Base-by-base conservation (phyloP, 1,284 basidiomycete species). In the Trametes pubescens region DNA sequence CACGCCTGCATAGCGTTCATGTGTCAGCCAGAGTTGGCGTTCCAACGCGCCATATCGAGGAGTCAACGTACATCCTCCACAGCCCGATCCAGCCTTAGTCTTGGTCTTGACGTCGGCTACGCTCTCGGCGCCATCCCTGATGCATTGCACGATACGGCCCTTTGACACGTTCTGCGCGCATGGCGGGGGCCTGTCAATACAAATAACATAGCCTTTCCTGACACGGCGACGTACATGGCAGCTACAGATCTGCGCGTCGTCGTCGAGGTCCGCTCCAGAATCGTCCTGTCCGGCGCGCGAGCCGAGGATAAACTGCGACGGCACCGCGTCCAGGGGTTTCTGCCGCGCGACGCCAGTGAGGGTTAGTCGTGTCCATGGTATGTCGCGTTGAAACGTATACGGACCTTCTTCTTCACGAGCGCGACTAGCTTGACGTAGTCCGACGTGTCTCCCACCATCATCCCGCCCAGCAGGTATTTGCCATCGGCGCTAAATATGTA, bases 401-500 rank as follows among this genome's bases (percentile, higher is more conserved):
- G 40, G 40, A 82, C 86, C 78, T 84, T 87, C 79, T 92, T 92
- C 80, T 89, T 91, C 49, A 90, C 87, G 35, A 93, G 80, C 5
- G 86, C 80, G 13, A 92, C 84, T 6, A 93, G 80, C 76, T 91
- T 92, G 66, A 87, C 83, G 69, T 86, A 93, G 73, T 92, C 89
- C 49, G 81, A 82, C 34, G 87, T 86, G 71, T 93, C 91, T 2
- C 91, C 91, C 16, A 93, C 86, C 90, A 93, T 92, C 85, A 92
- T 92, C 2, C 91, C 91, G 9, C 91, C 91, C 6, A 94, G 76
- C 4, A 94, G 78, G 68, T 90, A 84, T 74, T 88, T 88, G 21
- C 91, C 91, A 72, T 93, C 89, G 11, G 82, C 82, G n/a, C 84
- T 89, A 73, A 93, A 93, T 59, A 93, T 86, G 71, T 91, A 86